phyloP scores from a whole-genome alignment of 2,329 filamentous ascomycete genomes.

The Arachnomyces sp. region DNA sequence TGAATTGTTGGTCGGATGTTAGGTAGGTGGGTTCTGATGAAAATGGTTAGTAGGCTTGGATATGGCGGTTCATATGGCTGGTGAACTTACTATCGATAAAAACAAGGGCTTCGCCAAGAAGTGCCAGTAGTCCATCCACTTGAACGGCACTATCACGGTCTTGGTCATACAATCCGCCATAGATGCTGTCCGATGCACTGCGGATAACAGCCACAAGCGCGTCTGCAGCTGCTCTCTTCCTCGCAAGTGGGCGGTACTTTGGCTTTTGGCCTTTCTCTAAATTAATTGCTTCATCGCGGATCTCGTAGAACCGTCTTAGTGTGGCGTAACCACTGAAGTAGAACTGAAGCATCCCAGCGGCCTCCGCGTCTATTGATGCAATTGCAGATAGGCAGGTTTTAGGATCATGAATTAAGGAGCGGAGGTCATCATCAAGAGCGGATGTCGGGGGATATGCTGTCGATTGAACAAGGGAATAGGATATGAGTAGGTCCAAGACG shows the following conservation, averaged over 20 bases:
- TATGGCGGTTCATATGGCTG: constrained; percentile 13
- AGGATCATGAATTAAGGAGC: constrained; percentile 62
- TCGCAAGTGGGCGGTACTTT: constrained; percentile 46
- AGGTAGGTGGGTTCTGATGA: constrained; percentile 45
- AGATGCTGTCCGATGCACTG: constrained; percentile 82
- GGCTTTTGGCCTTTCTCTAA: constrained; percentile 32
- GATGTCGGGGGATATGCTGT: constrained; percentile 64
- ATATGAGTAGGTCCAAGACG: constrained; percentile 78
- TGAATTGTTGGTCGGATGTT: constrained; percentile 65
- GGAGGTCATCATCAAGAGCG: constrained; percentile 67
- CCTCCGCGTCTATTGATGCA: constrained; percentile 68
- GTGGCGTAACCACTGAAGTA: constrained; percentile 90
- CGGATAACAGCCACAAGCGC: constrained; percentile 76
- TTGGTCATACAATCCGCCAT: constrained; percentile 80
- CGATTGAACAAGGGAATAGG: constrained; percentile 79
- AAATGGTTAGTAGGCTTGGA: constrained; percentile 6
- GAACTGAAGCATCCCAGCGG: constrained; percentile 73
- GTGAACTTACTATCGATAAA: constrained; percentile 56
- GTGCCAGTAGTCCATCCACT: constrained; percentile 74
- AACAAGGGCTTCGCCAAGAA: constrained; percentile 75
- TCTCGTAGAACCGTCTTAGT: constrained; percentile 78
- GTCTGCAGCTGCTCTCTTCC: constrained; percentile 62
- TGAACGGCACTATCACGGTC: constrained; percentile 74
- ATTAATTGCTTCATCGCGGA: constrained; percentile 62
- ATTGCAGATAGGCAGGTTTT: constrained; percentile 64